A percentile compares a stretch with the other conserved stretches of the same genome.
phyloP scores from a whole-genome alignment of 345 rosid genomes.

The Orychophragmus violaceus region DNA sequence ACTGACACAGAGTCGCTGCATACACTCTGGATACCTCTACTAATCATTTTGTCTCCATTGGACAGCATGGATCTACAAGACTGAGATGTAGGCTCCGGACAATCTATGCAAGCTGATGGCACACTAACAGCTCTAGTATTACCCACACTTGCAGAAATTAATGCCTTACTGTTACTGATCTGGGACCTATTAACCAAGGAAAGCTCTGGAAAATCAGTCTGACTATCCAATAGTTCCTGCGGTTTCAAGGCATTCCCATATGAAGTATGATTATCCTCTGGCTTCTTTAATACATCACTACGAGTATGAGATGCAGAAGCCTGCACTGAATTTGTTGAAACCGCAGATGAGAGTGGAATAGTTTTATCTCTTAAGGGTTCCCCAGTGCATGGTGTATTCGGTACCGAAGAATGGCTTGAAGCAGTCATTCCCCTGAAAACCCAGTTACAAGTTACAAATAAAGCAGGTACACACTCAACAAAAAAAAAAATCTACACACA shows the following conservation, averaged over 20 bases:
- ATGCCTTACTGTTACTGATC: slow-evolving; percentile 23
- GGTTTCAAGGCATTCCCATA: slow-evolving; percentile 30
- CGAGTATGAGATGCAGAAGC: slow-evolving; percentile 28
- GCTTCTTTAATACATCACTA: slow-evolving; percentile 31
- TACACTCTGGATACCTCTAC: slow-evolving; percentile 28
- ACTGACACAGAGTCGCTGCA: slow-evolving; percentile 32
- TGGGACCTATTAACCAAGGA: slow-evolving; percentile 25
- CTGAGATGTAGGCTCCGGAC: slow-evolving; percentile 26
- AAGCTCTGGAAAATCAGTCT: slow-evolving; percentile 31
- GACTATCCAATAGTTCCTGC: slow-evolving; percentile 26
- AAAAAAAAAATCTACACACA: background rate
- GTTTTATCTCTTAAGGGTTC: slow-evolving; percentile 47
- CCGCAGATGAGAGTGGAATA: slow-evolving; percentile 35
- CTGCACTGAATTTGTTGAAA: slow-evolving; percentile 31
- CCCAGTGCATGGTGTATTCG: slow-evolving; percentile 38
- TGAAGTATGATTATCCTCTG: slow-evolving; percentile 27
- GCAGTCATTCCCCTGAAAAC: slow-evolving; percentile 59
- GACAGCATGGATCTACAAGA: slow-evolving; percentile 3
- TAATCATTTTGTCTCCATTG: slow-evolving; percentile 11
- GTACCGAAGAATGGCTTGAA: slow-evolving; percentile 38
- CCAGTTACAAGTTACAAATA: slow-evolving; percentile 9
- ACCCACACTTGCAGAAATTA: slow-evolving; percentile 29
- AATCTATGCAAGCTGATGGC: slow-evolving; percentile 21
- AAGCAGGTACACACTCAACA: background rate
- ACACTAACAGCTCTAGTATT: slow-evolving; percentile 24